Percentiles rank a stretch among this genome's conserved stretches.
phyloP scores from a whole-genome alignment of 108 stramenopile genomes.

The Cyclotella choctawhatcheeana region DNA sequence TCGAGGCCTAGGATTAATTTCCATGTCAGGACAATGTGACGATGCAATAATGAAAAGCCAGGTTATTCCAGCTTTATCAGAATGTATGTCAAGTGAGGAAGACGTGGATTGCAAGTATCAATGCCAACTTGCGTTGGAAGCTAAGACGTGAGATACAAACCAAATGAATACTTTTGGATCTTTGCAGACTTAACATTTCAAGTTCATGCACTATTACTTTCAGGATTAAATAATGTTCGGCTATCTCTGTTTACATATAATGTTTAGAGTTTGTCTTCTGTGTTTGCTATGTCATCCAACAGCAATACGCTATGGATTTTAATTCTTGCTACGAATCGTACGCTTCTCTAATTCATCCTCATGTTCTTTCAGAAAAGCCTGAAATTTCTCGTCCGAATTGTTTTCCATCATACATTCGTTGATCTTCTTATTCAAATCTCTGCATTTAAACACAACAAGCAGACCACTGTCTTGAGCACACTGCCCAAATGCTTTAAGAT shows the following conservation, averaged over 20 bases:
- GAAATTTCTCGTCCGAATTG: constrained; percentile 84
- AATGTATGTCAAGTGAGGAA: constrained; percentile 38
- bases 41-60: constrained; percentile 39
- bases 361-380: constrained; percentile 72
- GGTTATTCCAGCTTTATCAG: constrained; percentile 50
- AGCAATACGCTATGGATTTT: too few relatives aligned
- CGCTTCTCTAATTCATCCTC: constrained; percentile 50
- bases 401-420: constrained; percentile 86
- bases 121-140: constrained; percentile 44
- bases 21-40: constrained; percentile 44
- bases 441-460: constrained; percentile 84
- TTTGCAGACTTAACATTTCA: background rate
- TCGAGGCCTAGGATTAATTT: constrained; percentile 58
- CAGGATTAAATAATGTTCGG: constrained; percentile 2
- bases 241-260: too few relatives aligned
- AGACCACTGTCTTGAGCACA: constrained; percentile 86
- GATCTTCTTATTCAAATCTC: constrained; percentile 69
- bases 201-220: background rate
- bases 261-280: too few relatives aligned
- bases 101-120: constrained; percentile 61
- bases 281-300: too few relatives aligned
- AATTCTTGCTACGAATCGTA: constrained; percentile 45
- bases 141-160: constrained; percentile 23
- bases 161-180: constrained; percentile 23
- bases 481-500: constrained; percentile 76